Conservation (phyloP, 2,329 filamentous ascomycete species). For the Fusarium nanum region DNA sequence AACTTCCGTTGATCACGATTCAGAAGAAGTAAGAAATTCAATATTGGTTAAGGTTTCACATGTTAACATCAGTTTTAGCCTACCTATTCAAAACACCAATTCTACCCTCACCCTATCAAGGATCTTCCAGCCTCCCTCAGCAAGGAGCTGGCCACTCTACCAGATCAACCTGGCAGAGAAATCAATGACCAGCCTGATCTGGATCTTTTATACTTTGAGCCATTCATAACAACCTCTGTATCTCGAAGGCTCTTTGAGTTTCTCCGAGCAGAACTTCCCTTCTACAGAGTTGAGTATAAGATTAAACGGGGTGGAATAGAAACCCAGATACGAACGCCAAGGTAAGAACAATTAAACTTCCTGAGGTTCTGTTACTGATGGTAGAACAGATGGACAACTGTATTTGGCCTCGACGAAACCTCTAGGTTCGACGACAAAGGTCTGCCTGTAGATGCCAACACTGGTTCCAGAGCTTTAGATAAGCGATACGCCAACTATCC, state of each 20-base stretch:
- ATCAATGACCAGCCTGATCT: constrained; percentile 77
- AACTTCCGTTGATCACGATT: constrained; percentile 4
- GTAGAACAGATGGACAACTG: constrained; percentile 60
- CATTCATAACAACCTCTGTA: constrained; percentile 71
- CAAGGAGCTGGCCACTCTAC: constrained; percentile 57
- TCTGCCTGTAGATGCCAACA: constrained; percentile 59
- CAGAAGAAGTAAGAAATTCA: constrained; percentile 5
- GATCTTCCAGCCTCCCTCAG: constrained; percentile 55
- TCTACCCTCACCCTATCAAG: constrained; percentile 64
- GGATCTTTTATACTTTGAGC: constrained; percentile 80
- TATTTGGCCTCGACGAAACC: constrained; percentile 71
- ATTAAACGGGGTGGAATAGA: constrained; percentile 74
- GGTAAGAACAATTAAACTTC: constrained; percentile 48
- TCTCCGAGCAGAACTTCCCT: constrained; percentile 76
- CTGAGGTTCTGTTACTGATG: constrained; percentile 1
- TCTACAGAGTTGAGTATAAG: constrained; percentile 79
- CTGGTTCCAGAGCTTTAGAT: constrained; percentile 55
- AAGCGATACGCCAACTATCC: constrained; percentile 66
- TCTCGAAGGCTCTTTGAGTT: constrained; percentile 74
- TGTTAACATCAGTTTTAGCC: constrained; percentile 33
- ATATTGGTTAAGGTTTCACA: rapidly evolving
- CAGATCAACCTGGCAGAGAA: constrained; percentile 62
- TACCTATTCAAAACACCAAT: constrained; percentile 54
- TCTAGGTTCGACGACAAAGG: constrained; percentile 65
- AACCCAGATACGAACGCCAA: constrained; percentile 69